phyloP scores from a whole-genome alignment of 2,329 filamentous ascomycete species.

The Alternaria tenuissima region DNA sequence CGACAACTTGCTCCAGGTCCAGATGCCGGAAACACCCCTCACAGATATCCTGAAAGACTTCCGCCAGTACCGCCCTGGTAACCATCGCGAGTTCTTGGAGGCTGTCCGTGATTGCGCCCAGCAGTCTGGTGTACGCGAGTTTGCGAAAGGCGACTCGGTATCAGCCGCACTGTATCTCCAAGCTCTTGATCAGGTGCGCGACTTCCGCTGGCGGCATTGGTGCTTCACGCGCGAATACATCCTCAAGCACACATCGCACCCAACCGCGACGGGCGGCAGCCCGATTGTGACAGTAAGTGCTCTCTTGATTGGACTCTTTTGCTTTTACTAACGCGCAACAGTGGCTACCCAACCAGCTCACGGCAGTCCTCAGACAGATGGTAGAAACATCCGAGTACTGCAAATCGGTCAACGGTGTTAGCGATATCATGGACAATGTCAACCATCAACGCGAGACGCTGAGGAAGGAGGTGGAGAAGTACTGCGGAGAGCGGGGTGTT shows the following conservation, averaged over 20 bases:
- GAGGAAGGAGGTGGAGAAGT: slow-evolving; percentile 77
- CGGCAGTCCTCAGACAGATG: slow-evolving; percentile 78
- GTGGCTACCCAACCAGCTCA: slow-evolving; percentile 83
- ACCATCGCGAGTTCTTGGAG: slow-evolving; percentile 84
- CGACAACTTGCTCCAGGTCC: slow-evolving; percentile 84
- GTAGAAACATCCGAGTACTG: slow-evolving; percentile 62
- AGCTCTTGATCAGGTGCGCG: slow-evolving; percentile 75
- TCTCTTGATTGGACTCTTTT: not conserved
- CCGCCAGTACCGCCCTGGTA: slow-evolving; percentile 84
- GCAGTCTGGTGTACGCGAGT: slow-evolving; percentile 65
- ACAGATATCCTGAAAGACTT: slow-evolving; percentile 91
- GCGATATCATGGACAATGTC: slow-evolving; percentile 73
- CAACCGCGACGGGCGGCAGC: slow-evolving; percentile 80
- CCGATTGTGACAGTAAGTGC: slow-evolving; percentile 73
- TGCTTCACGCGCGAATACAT: slow-evolving; percentile 87
- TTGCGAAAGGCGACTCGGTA: slow-evolving; percentile 70
- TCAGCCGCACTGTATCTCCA: slow-evolving; percentile 57
- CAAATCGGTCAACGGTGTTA: slow-evolving; percentile 57
- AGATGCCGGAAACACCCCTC: slow-evolving; percentile 88
- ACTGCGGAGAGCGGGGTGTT: slow-evolving; percentile 69
- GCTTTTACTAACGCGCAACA: slow-evolving; percentile 27
- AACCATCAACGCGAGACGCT: slow-evolving; percentile 70
- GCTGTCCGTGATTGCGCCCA: slow-evolving; percentile 68
- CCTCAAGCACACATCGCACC: slow-evolving; percentile 77
- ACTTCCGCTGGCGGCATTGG: slow-evolving; percentile 87